Percentiles rank a stretch among this genome's conserved stretches.
Conservation (phyloP, 1,139 yeast species). For the Sugiyamaella japonica region DNA sequence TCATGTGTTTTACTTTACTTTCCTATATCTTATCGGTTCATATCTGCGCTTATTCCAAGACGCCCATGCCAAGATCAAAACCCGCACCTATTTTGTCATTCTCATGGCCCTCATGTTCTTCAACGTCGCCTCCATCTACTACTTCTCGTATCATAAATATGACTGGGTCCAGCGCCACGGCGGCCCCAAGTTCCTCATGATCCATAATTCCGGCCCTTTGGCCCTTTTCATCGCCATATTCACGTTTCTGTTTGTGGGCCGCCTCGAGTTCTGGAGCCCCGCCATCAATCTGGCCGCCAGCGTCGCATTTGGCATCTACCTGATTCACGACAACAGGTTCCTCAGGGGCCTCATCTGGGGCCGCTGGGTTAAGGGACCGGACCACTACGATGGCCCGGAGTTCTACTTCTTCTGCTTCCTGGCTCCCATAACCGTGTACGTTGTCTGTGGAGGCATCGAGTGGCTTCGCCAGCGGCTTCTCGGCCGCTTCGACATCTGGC, state of each 20-base stretch:
- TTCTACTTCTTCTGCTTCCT: slow-evolving; percentile 7
- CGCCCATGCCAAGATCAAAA: slow-evolving; percentile 4
- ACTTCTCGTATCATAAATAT: slow-evolving; percentile 7
- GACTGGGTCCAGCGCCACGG: slow-evolving; percentile 15
- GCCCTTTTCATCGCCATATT: slow-evolving; percentile 13
- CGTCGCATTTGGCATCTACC: slow-evolving; percentile 17
- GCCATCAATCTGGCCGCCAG: slow-evolving; percentile 14
- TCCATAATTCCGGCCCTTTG: slow-evolving; percentile 13
- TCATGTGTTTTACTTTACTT: slow-evolving; percentile 13
- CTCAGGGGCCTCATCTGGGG: slow-evolving; percentile 8
- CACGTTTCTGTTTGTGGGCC: slow-evolving; percentile 9
- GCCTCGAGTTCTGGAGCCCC: slow-evolving; percentile 16
- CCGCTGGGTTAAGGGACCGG: slow-evolving; percentile 14
- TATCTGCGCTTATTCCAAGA: slow-evolving; percentile 10
- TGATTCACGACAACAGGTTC: slow-evolving; percentile 17
- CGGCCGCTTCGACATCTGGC: neutral
- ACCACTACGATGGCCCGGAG: slow-evolving; percentile 5
- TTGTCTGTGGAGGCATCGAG: slow-evolving; percentile 7
- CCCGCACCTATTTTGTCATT: slow-evolving; percentile 9
- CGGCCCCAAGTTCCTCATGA: slow-evolving; percentile 14
- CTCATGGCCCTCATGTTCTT: slow-evolving; percentile 4
- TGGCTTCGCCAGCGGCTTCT: slow-evolving; percentile 8
- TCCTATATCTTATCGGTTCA: slow-evolving; percentile 15
- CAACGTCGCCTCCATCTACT: slow-evolving; percentile 12
- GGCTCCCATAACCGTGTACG: slow-evolving; percentile 13